Percentiles rank a stretch among this genome's conserved stretches.
These are phyloP conservation scores for Mortierella sp. DNA, from an alignment of 371 early-diverging fungal species.

Conservation along the genomic window DNA sequence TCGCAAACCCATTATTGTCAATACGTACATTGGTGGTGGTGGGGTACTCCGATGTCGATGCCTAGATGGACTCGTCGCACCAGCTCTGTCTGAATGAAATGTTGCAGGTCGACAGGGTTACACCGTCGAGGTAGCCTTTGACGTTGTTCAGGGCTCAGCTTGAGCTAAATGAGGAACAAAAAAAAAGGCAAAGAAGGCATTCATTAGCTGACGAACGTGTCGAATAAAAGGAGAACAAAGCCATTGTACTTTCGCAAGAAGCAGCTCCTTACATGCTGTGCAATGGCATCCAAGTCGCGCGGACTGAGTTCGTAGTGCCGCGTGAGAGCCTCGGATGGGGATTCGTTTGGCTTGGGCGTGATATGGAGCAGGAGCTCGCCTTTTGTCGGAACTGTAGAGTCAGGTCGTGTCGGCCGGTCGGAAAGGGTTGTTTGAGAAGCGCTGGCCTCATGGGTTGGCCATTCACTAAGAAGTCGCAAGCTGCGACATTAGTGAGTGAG, in stretches of 20 bases:
- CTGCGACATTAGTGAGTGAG: not conserved
- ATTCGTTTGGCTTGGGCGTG: slow-evolving; percentile 29
- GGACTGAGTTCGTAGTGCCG: slow-evolving; percentile 28
- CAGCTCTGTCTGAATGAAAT: slow-evolving; percentile 39
- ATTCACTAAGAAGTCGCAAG: not conserved
- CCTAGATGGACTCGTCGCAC: slow-evolving; percentile 40
- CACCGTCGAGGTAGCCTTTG: slow-evolving; percentile 22
- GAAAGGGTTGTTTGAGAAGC: slow-evolving; percentile 28
- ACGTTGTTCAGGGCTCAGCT: slow-evolving; percentile 13
- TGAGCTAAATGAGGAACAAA: not conserved
- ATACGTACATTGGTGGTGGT: slow-evolving; percentile 12
- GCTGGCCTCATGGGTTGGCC: not conserved
- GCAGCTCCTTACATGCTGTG: slow-evolving; percentile 26
- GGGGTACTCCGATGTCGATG: slow-evolving; percentile 34
- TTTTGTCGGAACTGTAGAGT: not conserved
- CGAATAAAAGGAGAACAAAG: not conserved
- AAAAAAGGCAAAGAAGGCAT: not conserved
- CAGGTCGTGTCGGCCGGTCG: not conserved
- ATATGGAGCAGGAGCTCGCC: slow-evolving; percentile 31
- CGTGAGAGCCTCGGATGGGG: slow-evolving; percentile 31
- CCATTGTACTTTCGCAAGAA: too few relatives aligned
- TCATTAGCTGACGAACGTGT: not conserved
- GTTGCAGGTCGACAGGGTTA: slow-evolving; percentile 31
- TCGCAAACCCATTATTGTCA: not conserved
- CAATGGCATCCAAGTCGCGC: slow-evolving; percentile 32